phyloP scores from a whole-genome alignment of 2,329 filamentous ascomycete genomes.

The Pseudopyrenochaeta lycopersici region DNA sequence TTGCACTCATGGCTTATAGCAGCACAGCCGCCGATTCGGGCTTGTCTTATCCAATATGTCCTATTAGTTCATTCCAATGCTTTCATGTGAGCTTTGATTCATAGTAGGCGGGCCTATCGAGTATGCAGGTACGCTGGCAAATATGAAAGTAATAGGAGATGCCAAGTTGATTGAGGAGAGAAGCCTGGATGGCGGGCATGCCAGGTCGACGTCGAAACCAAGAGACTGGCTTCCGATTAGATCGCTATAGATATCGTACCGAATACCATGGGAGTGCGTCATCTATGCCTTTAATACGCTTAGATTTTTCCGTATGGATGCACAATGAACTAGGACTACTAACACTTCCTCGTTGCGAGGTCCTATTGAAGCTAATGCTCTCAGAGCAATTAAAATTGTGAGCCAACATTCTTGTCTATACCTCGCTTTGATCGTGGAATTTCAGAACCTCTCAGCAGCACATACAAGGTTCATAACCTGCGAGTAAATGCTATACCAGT shows the following conservation, averaged over 20 bases:
- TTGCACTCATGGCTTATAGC: not conserved
- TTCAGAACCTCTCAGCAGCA: no score
- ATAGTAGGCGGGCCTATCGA: conserved; percentile 1
- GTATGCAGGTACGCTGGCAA: conserved; percentile 1
- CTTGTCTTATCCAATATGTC: not conserved
- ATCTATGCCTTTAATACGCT: not conserved
- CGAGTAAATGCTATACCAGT: no score
- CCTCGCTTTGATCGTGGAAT: no score
- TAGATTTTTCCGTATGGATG: not conserved
- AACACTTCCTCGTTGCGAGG: no score
- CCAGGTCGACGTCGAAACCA: not conserved
- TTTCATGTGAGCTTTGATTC: conserved; percentile 1
- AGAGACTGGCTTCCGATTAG: not conserved
- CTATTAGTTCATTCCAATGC: not conserved
- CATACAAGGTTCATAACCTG: no score
- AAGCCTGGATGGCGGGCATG: not conserved
- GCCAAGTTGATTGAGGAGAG: not conserved
- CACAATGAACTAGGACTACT: no score
- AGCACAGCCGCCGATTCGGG: not conserved
- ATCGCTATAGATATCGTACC: not conserved
- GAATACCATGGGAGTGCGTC: not conserved
- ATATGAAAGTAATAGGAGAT: not conserved
- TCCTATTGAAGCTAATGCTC: no score
- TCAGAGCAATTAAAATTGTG: no score
- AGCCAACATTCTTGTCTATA: no score